Conservation (phyloP, 2,329 filamentous ascomycete species). For the Lasiodiplodia sp. region DNA sequence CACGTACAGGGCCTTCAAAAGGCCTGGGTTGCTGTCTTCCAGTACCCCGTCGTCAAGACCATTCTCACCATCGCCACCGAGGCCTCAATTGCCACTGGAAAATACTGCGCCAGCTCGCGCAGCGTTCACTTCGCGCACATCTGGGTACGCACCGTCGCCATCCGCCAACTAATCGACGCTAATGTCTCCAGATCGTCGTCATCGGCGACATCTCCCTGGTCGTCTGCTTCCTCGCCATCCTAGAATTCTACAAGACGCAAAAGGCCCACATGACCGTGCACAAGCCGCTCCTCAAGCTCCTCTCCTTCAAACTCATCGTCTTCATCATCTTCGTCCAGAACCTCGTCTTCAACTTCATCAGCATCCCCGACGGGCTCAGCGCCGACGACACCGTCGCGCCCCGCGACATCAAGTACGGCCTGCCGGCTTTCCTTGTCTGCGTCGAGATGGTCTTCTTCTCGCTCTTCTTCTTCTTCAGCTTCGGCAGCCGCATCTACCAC, state of each 20-base stretch:
- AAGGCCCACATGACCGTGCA: slow-evolving; percentile 31
- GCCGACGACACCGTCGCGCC: slow-evolving; percentile 11
- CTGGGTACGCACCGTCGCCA: slow-evolving; percentile 25
- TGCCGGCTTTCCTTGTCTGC: slow-evolving; percentile 36
- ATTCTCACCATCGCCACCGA: slow-evolving; percentile 36
- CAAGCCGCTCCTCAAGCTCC: slow-evolving; percentile 36
- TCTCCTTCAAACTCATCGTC: slow-evolving; percentile 41
- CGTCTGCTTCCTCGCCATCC: slow-evolving; percentile 34
- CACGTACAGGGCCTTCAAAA: slow-evolving; percentile 28
- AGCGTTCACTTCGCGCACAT: slow-evolving; percentile 3
- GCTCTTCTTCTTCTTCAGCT: slow-evolving; percentile 38
- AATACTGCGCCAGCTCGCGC: slow-evolving; percentile 33
- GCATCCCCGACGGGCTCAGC: slow-evolving; percentile 31
- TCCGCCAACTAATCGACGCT: slow-evolving; percentile 6
- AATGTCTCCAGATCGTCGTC: slow-evolving; percentile 35
- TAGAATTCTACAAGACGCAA: slow-evolving; percentile 35
- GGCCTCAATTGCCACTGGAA: slow-evolving; percentile 35
- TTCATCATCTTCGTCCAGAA: slow-evolving; percentile 37
- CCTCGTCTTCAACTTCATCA: slow-evolving; percentile 37
- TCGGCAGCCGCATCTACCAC: slow-evolving; percentile 33
- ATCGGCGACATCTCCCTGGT: slow-evolving; percentile 32
- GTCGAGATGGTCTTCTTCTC: slow-evolving; percentile 38
- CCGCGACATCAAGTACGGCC: slow-evolving; percentile 38
- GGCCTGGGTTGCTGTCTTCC: slow-evolving; percentile 39
- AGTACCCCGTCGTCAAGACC: slow-evolving; percentile 38